Evolutionary conservation across 352 stramenopile species (phyloP).

Genomic region (Saprolegnia parasitica): DNA sequence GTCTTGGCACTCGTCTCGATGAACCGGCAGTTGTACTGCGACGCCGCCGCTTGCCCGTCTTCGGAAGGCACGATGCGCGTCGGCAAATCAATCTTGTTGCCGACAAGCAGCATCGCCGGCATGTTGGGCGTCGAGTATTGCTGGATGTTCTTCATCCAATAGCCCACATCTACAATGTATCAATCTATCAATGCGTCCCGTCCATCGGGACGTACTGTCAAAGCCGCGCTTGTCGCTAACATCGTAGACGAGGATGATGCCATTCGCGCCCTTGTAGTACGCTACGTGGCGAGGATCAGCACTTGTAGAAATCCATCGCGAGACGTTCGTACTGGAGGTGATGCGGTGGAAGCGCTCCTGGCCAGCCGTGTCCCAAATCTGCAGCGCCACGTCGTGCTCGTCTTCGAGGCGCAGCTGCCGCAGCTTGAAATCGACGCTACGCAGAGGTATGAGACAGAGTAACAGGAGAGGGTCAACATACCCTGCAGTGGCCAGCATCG

Average conservation of each 20-base stretch:
- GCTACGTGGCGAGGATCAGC: slow-evolving; percentile 37
- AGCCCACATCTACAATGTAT: slow-evolving; percentile 77
- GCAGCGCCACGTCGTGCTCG: slow-evolving; percentile 78
- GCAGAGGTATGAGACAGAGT: background rate
- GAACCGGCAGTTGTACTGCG: slow-evolving; percentile 82
- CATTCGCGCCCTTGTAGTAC: slow-evolving; percentile 93
- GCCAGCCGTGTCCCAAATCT: slow-evolving; percentile 94
- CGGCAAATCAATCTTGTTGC: slow-evolving; percentile 91
- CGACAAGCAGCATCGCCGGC: slow-evolving; percentile 82
- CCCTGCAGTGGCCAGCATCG: slow-evolving; percentile 87
- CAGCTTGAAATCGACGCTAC: slow-evolving; percentile 91
- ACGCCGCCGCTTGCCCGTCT: slow-evolving; percentile 71
- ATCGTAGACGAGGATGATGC: slow-evolving; percentile 93
- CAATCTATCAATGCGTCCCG: background rate
- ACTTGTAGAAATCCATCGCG: background rate
- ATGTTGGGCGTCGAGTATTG: slow-evolving; percentile 67
- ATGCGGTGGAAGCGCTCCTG: slow-evolving; percentile 93
- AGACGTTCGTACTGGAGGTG: slow-evolving; percentile 66
- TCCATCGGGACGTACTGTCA: slow-evolving; percentile 58
- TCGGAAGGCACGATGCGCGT: slow-evolving; percentile 75
- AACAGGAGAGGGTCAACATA: slow-evolving; percentile 37
- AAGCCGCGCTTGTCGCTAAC: slow-evolving; percentile 89
- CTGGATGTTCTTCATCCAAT: slow-evolving; percentile 96
- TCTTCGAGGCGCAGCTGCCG: slow-evolving; percentile 79
- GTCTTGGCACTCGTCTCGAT: slow-evolving; percentile 89